Base-by-base conservation (phyloP, 2,329 filamentous ascomycete genomes). In the Fusarium graminum region DNA sequence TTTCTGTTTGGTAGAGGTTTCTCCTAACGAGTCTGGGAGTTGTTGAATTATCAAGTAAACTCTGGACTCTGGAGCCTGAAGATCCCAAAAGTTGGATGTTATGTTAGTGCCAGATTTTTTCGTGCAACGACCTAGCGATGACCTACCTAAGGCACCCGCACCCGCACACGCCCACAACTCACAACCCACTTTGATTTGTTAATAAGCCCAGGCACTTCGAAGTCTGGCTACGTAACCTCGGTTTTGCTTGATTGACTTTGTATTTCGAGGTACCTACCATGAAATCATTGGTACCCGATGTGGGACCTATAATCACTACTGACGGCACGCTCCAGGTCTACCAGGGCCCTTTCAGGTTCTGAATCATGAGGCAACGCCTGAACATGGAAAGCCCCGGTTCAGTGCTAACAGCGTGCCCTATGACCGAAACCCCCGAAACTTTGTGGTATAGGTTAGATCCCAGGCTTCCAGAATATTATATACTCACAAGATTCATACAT, bases 81-180 rank as follows among this genome's bases (percentile, higher is more conserved):
- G 64, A 65, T 71, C 63, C 65, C 63, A 66, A 72, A 72, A 68
- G 70, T 72, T 69, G 67, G 71, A 73, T 75, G 75, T 72, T 70
- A 72, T 75, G 75, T 72, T 70, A 69, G 71, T 73, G 74, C 74
- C 69, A 74, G 67, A 71, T 74, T 75, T 74, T 65, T 75, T 72
- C 68, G 65, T 73, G 73, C 70, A 72, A 63, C 41, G 57, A 22
- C 22, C 22, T 22, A 66, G 61, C 56, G 53, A 74, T 70, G 70
- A 70, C 69, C 71, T 71, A 55, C 26, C 30, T 12, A 44, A 67
- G 52, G 63, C 58, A 56, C 49, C 53, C 51, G 29, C 44, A 61
- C 45, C 47, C 43, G 28, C 41, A 52, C 22, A 16, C 34, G 34
- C 34, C 34, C 34, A 36, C 34, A 36, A 46, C 38, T 47, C 59